Percentiles rank a stretch among this genome's conserved stretches.
phyloP scores from a whole-genome alignment of 2,329 filamentous ascomycete species.

The Alternaria longipes region DNA sequence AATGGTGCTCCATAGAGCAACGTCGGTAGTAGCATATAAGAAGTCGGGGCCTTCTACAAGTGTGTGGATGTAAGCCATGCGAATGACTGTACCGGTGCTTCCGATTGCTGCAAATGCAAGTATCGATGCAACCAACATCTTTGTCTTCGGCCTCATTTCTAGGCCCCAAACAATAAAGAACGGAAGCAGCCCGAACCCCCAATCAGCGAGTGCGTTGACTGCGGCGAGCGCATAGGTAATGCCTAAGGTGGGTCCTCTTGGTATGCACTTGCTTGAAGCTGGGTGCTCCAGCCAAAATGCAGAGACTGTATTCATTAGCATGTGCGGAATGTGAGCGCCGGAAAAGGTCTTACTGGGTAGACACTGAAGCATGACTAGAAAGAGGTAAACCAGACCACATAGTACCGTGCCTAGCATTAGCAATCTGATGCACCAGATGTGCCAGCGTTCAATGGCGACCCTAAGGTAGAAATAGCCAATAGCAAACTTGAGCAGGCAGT shows the following conservation, averaged over 20 bases:
- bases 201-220: slow-evolving; percentile 45
- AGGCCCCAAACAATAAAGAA: slow-evolving; percentile 64
- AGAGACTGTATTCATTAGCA: slow-evolving; percentile 13
- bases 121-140: slow-evolving; percentile 62
- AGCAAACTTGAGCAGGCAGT: slow-evolving; percentile 60
- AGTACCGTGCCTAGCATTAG: slow-evolving; percentile 59
- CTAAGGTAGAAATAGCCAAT: slow-evolving; percentile 64
- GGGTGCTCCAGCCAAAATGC: slow-evolving; percentile 61
- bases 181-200: slow-evolving; percentile 45
- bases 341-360: slow-evolving; percentile 46
- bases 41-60: slow-evolving; percentile 54
- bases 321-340: background rate
- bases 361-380: slow-evolving; percentile 64
- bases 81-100: slow-evolving; percentile 61
- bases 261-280: slow-evolving; percentile 53
- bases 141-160: slow-evolving; percentile 64
- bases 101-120: slow-evolving; percentile 62
- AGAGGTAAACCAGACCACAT: slow-evolving; percentile 60
- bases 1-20: slow-evolving; percentile 52
- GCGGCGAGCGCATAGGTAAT: slow-evolving; percentile 56
- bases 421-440: slow-evolving; percentile 57
- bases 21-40: slow-evolving; percentile 51
- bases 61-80: slow-evolving; percentile 55
- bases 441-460: slow-evolving; percentile 57
- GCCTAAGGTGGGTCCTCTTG: slow-evolving; percentile 58